Base-by-base conservation (phyloP, 306 rosid genomes). In the Betula pendula region DNA sequence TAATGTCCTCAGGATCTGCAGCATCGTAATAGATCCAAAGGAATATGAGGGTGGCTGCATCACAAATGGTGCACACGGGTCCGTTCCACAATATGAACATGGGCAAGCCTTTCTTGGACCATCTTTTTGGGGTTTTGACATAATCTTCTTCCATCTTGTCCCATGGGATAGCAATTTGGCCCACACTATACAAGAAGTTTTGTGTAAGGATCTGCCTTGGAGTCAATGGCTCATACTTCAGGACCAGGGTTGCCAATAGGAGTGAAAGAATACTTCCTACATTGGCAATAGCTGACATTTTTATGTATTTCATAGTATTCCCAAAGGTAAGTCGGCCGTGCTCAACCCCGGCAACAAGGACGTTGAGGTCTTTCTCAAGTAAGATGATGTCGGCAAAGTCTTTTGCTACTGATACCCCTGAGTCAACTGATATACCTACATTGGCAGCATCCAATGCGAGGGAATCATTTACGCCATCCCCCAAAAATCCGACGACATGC, bases 351-450 rank as follows among this genome's bases (percentile, higher is more conserved):
- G 93, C 90, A 2, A 84, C 88, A 6, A 92, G 92, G 65, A 92
- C 97, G 14, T 92, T 92, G 13, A 92, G 88, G 68, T 92, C 97
- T 79, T 92, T 90, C 87, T 92, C 97, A 8, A 92, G 90, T 66
- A 92, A 76, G 80, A 92, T 92, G 27, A 92, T 92, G 48, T 92
- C 97, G 19, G 97, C 95, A 71, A 88, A 88, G 77, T 88, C 96
- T 81, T 92, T 92, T 9, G 97, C 96, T 53, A 92, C 88, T 40
- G 97, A 88, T 25, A 82, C 93, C 1, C 93, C 97, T 0, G 97
- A 92, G 62, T 92, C 97, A 80, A 92, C 93, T 1, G 97, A 87
- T 73, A 92, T 92, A 75, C 96, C 91, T 45, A 92, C 92, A 63
- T 92, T 71, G 24, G 97, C 97, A 45, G 92, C 96, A 87, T 92